Evolutionary conservation across 371 early-diverging fungal genomes (phyloP), one percentile per base, ranked within the genome.

Genomic region (Batkoa obscura): DNA sequence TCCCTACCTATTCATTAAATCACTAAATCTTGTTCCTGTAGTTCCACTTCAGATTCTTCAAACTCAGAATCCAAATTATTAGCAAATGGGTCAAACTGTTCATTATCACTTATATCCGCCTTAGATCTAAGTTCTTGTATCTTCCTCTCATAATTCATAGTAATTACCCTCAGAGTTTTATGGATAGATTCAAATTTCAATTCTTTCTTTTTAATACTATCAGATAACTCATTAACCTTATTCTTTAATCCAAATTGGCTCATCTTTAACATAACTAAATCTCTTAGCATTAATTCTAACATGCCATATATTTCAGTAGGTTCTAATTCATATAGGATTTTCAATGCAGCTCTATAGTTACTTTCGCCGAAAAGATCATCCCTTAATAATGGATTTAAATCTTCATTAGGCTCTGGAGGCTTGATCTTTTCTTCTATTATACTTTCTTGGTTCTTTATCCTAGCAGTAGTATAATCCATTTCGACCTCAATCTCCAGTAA

Each of bases 271-370:
- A 47, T 31, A 2, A 55, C 56, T 15, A 55, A 13, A 17, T 55
- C 56, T 17, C 31, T 43, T 33, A 55, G 56, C 10, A 55, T 5
- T 2, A 55, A 17, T 35, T 55, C 56, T 2, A 55, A 15, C 56
- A 55, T 55, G 32, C 56, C 46, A 23, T 23, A 12, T 17, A 17
- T 55, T 35, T 55, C 56, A 47, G 33, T 34, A 35, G n/a, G 23
- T n/a, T 55, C 56, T 8, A 55, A 35, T 35, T 55, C 56, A 17
- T 41, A 34, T n/a, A 55, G 33, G 32, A 55, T 33, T 36, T 55
- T 55, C 32, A 55, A 35, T 2, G 56, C 56, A 36, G 45, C 45
- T 5, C 43, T 15, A 35, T 55, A 55, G 31, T 55, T 41, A 17
- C 43, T 35, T 46, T 55, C 56, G 1, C 56, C 56, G 15, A 35